Evolutionary conservation across 2,329 filamentous ascomycete genomes (phyloP).

Genomic region (Alternaria atra): DNA sequence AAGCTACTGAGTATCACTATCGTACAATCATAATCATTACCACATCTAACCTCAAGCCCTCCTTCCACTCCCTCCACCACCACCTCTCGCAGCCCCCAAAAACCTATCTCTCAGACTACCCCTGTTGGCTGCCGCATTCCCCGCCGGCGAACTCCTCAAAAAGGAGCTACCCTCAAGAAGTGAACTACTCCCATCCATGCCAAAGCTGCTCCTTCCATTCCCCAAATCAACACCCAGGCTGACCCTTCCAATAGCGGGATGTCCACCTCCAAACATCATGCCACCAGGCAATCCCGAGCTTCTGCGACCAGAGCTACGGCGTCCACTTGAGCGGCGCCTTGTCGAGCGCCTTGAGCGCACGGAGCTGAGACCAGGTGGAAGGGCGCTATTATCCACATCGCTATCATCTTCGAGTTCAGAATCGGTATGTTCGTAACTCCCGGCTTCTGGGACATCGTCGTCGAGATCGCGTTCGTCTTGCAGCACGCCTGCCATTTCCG

Average conservation of each 20-base stretch:
- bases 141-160: conserved; percentile 44
- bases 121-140: conserved; percentile 34
- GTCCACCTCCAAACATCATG: conserved; percentile 7
- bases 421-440: conserved; percentile 64
- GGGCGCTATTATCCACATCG: conserved; percentile 32
- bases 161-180: conserved; percentile 50
- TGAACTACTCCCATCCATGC: conserved; percentile 48
- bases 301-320: conserved; percentile 31
- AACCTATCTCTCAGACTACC: conserved; percentile 42
- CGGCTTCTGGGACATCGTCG: conserved; percentile 62
- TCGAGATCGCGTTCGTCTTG: conserved; percentile 60
- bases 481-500: conserved; percentile 57
- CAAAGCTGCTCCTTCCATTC: conserved; percentile 41
- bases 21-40: conserved; percentile 7
- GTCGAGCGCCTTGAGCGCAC: conserved; percentile 32
- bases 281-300: conserved; percentile 27
- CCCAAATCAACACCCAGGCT: conserved; percentile 34
- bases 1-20: conserved; percentile 10
- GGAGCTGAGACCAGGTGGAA: conserved; percentile 29
- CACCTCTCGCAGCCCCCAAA: conserved; percentile 32
- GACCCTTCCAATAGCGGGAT: conserved; percentile 15
- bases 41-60: conserved; percentile 10
- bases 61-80: conserved; percentile 22
- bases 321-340: conserved; percentile 31
- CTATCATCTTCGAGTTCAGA: conserved; percentile 58